phyloP scores from a whole-genome alignment of 768 basidiomycete species.

The Boletus tylopilopsis region DNA sequence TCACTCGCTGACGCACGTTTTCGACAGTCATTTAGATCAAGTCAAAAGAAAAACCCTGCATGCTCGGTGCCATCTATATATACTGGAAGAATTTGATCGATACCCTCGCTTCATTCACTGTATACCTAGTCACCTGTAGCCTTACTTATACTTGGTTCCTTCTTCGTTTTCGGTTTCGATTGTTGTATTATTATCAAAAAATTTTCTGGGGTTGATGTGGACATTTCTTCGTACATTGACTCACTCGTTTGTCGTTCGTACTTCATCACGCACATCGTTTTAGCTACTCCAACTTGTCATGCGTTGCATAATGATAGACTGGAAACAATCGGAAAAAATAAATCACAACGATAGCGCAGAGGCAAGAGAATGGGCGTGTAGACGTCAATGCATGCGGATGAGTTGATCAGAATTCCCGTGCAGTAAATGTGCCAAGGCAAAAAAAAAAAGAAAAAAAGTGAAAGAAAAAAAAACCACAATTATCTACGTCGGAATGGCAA shows the following conservation, averaged over 20 bases:
- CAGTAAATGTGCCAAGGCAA: slow-evolving; percentile 18
- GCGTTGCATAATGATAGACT: background rate
- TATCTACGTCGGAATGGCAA: slow-evolving; percentile 8
- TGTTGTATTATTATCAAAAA: background rate
- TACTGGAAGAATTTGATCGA: slow-evolving; percentile 8
- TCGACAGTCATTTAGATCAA: slow-evolving; percentile 38
- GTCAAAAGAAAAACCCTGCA: too few relatives aligned
- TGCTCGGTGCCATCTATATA: too few relatives aligned
- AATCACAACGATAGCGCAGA: background rate
- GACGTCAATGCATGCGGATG: slow-evolving; percentile 9
- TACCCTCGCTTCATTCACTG: slow-evolving; percentile 22
- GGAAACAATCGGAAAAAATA: too few relatives aligned
- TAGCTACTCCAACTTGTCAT: background rate
- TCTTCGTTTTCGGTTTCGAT: background rate
- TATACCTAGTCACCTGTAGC: slow-evolving; percentile 41
- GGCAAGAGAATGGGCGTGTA: slow-evolving; percentile 1
- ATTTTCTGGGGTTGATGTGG: background rate
- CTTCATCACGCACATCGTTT: too few relatives aligned
- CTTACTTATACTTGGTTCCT: slow-evolving; percentile 17
- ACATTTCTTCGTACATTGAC: background rate
- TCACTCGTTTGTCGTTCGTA: background rate
- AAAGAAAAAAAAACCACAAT: background rate
- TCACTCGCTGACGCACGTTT: slow-evolving; percentile 1
- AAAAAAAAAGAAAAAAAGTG: background rate
- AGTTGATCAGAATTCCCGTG: slow-evolving; percentile 25